phyloP scores from a whole-genome alignment of 306 rosid genomes.

The Cicer judaicum region DNA sequence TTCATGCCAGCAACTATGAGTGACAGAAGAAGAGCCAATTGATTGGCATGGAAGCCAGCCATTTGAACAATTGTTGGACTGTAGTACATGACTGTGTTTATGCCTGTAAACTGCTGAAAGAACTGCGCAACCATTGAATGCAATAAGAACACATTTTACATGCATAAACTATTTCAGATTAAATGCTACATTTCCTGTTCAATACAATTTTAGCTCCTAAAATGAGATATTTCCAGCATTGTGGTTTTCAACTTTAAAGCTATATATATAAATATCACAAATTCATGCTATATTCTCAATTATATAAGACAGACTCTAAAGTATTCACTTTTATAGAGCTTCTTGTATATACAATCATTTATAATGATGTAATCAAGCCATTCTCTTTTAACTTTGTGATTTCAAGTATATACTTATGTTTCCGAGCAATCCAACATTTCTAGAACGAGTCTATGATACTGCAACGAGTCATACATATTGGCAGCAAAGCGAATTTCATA shows the following conservation, averaged over 20 bases:
- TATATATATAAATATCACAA: background rate
- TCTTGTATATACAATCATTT: conserved; percentile 5
- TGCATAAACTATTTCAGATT: background rate
- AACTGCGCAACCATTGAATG: conserved; percentile 60
- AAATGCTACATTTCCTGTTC: background rate
- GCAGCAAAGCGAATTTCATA: conserved; percentile 27
- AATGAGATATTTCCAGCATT: conserved; percentile 6
- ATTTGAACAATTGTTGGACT: conserved; percentile 95
- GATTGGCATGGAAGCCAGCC: conserved; percentile 85
- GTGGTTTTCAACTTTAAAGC: conserved; percentile 20
- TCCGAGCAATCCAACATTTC: conserved; percentile 10
- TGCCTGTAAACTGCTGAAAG: conserved; percentile 90
- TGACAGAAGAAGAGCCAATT: conserved; percentile 80
- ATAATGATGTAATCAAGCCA: conserved; percentile 25
- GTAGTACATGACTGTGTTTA: conserved; percentile 97
- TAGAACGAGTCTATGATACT: conserved; percentile 1
- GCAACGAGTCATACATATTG: conserved; percentile 4
- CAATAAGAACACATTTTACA: conserved; percentile 39
- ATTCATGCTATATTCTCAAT: background rate
- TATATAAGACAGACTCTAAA: conserved; percentile 2
- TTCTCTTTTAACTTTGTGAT: background rate
- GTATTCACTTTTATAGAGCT: background rate
- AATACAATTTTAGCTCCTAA: conserved; percentile 14
- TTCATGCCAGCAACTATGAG: conserved; percentile 83
- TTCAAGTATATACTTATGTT: conserved; percentile 27